Conservation (phyloP, 768 basidiomycete species). For the Butyriboletus loyo region DNA sequence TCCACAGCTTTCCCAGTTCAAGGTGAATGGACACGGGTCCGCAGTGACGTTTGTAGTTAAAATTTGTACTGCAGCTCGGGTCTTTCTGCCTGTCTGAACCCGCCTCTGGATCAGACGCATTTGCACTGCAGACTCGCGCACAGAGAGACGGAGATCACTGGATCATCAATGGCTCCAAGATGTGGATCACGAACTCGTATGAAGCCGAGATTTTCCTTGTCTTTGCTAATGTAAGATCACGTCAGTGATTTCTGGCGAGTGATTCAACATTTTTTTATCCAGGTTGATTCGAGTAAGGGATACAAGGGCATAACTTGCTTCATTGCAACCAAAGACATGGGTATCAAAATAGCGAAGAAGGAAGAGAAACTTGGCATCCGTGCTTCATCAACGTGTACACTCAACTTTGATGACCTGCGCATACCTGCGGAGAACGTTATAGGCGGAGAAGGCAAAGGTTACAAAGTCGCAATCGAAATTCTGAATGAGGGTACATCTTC, state of each 20-base stretch:
- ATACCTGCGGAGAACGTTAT: conserved; percentile 85
- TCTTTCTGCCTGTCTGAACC: conserved; percentile 95
- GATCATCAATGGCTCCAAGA: conserved; percentile 94
- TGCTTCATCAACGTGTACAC: conserved; percentile 91
- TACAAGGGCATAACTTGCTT: conserved; percentile 99
- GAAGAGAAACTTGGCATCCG: conserved; percentile 98
- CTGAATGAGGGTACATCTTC: conserved; percentile 73
- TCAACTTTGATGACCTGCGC: conserved; percentile 92
- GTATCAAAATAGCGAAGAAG: conserved; percentile 95
- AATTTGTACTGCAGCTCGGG: conserved; percentile 61
- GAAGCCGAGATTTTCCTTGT: conserved; percentile 92
- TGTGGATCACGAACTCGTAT: conserved; percentile 98
- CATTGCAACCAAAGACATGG: conserved; percentile 94
- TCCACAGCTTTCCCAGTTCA: conserved; percentile 73
- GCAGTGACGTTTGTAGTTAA: background rate
- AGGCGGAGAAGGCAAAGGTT: conserved; percentile 88
- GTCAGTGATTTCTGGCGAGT: background rate
- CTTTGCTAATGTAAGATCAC: conserved; percentile 80
- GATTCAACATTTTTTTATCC: background rate
- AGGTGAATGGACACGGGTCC: conserved; percentile 43
- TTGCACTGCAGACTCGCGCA: conserved; percentile 92
- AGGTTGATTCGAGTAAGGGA: conserved; percentile 86
- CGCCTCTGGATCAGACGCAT: conserved; percentile 93
- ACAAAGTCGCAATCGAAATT: conserved; percentile 96
- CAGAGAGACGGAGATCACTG: conserved; percentile 83